Evolutionary conservation across 1,284 basidiomycete genomes (phyloP).

Genomic region (Ceratobasidium theobromae): DNA sequence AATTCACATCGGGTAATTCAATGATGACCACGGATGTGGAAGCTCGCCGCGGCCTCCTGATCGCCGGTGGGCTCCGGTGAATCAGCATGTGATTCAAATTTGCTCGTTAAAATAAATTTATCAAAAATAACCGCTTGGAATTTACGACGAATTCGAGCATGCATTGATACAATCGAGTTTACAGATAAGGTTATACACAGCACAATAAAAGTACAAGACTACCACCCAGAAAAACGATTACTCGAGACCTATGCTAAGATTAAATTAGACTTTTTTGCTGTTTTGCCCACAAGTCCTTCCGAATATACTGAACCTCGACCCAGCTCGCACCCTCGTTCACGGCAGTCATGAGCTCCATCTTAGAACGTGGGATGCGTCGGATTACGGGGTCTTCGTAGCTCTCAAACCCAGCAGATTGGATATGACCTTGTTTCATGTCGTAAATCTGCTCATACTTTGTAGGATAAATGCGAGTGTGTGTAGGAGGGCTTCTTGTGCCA

Average conservation of each 20-base stretch:
- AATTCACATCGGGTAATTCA: too few relatives aligned
- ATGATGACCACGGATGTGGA: too few relatives aligned
- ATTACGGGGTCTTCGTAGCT: background rate
- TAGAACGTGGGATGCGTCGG: constrained; percentile 1
- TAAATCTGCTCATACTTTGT: constrained; percentile 16
- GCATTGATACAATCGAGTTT: background rate
- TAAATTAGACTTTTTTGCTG: background rate
- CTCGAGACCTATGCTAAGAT: background rate
- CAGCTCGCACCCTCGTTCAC: constrained; percentile 21
- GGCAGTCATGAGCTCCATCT: constrained; percentile 23
- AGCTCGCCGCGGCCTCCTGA: too few relatives aligned
- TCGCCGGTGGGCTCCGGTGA: too few relatives aligned
- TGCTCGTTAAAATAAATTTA: too few relatives aligned
- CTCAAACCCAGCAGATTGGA: constrained; percentile 16
- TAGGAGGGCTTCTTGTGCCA: background rate
- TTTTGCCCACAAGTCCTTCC: constrained; percentile 22
- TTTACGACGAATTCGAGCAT: too few relatives aligned
- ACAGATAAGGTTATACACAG: background rate
- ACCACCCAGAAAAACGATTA: background rate
- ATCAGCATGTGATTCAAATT: too few relatives aligned
- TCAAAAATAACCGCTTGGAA: too few relatives aligned
- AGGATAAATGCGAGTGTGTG: constrained; percentile 7
- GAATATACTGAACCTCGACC: constrained; percentile 23
- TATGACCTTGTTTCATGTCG: background rate
- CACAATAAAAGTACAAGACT: background rate